Evolutionary conservation across 129 eudicot genomes (phyloP), one percentile per base, ranked within the genome.

Genomic region (Centaurea solstitialis): DNA sequence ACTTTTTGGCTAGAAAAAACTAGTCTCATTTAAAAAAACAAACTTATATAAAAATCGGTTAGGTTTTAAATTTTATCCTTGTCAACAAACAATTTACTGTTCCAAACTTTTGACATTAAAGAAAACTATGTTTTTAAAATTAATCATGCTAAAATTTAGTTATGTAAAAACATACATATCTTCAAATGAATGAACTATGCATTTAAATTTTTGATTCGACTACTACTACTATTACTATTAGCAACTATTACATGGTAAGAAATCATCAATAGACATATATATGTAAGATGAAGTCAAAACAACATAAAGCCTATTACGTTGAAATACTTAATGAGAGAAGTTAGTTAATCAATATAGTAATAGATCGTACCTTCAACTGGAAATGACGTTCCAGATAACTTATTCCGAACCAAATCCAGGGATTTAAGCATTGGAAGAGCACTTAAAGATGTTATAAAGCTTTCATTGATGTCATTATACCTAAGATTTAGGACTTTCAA

Each of bases 401-500:
- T 0, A 73, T 38, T 72, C 11, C 4, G 0, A 3, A 5, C 4
- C 7, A 80, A 72, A 80, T 72, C 37, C 2, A 80, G 22, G 26
- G 35, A 17, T 41, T 61, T 62, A 65, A 80, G 79, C 3, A 72
- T 62, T 62, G 74, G 73, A 39, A 73, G 68, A 6, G 40, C 23
- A 17, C 62, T 62, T 73, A 80, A 17, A 70, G 84, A 72, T n/a
- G 79, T 9, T 9, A 80, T 61, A 73, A 72, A 4, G 50, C 37
- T 73, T 65, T 80, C 67, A 11, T 73, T 80, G 43, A 73, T 73
- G 6, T 8, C 2, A 64, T 80, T 80, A 17, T 3, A 0, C 20
- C 43, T 13, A 40, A 80, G 74, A 73, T 62, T 62, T 28, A 80
- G n/a, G 10, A 57, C 11, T 26, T 80, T 23, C 78, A 80, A 72